Conservation (phyloP, 1,284 basidiomycete genomes). For the Cryptococcus deneoformans region DNA sequence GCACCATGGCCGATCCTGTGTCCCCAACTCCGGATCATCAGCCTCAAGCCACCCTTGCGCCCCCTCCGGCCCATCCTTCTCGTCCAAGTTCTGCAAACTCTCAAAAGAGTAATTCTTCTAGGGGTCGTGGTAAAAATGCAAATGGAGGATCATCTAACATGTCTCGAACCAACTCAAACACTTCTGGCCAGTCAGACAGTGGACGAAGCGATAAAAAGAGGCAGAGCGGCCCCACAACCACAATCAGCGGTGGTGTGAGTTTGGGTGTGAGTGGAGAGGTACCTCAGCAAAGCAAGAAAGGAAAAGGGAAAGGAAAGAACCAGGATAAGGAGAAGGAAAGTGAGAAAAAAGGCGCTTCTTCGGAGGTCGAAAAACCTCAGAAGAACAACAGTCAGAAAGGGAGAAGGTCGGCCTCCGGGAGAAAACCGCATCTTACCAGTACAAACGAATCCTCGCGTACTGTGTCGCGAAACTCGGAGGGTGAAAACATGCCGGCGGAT, state of each 20-base stretch:
- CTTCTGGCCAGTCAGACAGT: constrained; percentile 13
- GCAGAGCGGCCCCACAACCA: constrained; percentile 35
- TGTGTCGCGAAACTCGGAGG: not conserved
- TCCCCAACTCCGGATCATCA: constrained; percentile 9
- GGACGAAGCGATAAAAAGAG: constrained; percentile 19
- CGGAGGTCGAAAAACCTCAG: constrained; percentile 1
- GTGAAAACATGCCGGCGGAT: not conserved
- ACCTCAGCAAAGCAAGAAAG: constrained; percentile 13
- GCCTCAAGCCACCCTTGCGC: constrained; percentile 11
- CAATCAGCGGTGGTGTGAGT: constrained; percentile 39
- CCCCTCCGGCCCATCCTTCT: constrained; percentile 15
- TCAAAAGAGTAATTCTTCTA: constrained; percentile 21
- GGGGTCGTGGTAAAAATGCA: constrained; percentile 17
- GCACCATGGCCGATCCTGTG: constrained; percentile 16
- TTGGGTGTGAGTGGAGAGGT: constrained; percentile 22
- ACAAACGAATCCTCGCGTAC: constrained; percentile 8
- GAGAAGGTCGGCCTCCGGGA: constrained; percentile 7
- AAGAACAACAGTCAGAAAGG: constrained; percentile 6
- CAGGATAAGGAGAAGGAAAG: constrained; percentile 4
- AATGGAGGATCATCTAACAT: constrained; percentile 15
- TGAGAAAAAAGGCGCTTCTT: constrained; percentile 2
- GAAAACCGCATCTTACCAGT: constrained; percentile 19
- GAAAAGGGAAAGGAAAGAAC: constrained; percentile 13
- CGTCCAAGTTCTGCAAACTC: constrained; percentile 26
- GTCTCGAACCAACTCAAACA: constrained; percentile 35